Evolutionary conservation across 768 basidiomycete species (phyloP).

Genomic region (Kwoniella dendrophila): DNA sequence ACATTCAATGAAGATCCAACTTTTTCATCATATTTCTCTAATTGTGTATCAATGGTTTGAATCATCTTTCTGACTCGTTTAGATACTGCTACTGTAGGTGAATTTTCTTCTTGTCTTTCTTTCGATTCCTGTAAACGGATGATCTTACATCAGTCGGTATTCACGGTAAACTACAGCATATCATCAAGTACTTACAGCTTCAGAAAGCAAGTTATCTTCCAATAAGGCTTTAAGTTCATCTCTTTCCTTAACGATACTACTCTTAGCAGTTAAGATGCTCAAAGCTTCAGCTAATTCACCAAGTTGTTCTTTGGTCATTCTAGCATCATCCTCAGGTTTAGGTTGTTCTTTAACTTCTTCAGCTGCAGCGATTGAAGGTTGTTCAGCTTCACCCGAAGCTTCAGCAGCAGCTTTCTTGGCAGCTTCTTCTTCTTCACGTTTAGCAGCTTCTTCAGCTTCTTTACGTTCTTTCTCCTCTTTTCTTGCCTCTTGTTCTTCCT

Average conservation of each 20-base stretch:
- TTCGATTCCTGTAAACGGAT: conserved; percentile 53
- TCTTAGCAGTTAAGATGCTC: conserved; percentile 86
- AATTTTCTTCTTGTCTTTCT: conserved; percentile 53
- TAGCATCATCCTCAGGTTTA: conserved; percentile 63
- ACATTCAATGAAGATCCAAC: conserved; percentile 57
- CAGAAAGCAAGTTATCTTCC: conserved; percentile 87
- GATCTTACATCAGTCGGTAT: conserved; percentile 1
- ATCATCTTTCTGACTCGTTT: conserved; percentile 96
- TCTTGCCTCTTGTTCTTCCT: conserved; percentile 60
- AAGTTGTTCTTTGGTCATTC: conserved; percentile 95
- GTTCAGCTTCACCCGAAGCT: conserved; percentile 19
- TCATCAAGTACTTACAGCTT: conserved; percentile 64
- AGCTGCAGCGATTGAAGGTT: conserved; percentile 14
- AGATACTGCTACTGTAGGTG: conserved; percentile 71
- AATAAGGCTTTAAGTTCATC: conserved; percentile 87
- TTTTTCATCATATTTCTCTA: conserved; percentile 86
- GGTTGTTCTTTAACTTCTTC: conserved; percentile 20
- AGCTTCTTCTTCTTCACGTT: conserved; percentile 62
- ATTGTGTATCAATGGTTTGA: conserved; percentile 88
- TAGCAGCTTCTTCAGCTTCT: conserved; percentile 70
- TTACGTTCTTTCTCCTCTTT: conserved; percentile 86
- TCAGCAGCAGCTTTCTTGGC: conserved; percentile 34
- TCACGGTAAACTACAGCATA: not conserved
- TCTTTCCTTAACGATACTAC: conserved; percentile 92
- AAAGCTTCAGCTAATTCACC: conserved; percentile 91